Evolutionary conservation across 2,329 filamentous ascomycete genomes (phyloP).

Genomic region (Fusarium papillatum): DNA sequence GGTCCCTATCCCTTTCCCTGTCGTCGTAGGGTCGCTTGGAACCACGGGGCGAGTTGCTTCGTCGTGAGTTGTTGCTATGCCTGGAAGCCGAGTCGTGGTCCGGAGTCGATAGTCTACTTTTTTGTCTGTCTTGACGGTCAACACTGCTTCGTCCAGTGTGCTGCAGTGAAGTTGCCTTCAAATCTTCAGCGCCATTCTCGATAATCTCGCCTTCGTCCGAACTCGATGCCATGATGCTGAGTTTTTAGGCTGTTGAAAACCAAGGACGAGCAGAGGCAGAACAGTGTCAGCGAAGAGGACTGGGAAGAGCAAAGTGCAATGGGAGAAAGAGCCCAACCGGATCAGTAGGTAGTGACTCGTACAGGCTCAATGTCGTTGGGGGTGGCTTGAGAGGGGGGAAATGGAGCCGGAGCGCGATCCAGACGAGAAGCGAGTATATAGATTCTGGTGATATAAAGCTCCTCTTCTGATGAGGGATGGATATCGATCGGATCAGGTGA

Average conservation of each 20-base stretch:
- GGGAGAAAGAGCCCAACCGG: slow-evolving; percentile 58
- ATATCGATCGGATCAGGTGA: slow-evolving; percentile 3
- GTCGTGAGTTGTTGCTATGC: slow-evolving; percentile 57
- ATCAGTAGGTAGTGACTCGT: slow-evolving; percentile 54
- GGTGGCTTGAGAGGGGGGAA: slow-evolving; percentile 19
- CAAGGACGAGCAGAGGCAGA: slow-evolving; percentile 32
- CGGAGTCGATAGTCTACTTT: slow-evolving; percentile 71
- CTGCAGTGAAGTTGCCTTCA: slow-evolving; percentile 91
- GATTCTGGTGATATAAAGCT: not conserved
- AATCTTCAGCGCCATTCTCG: slow-evolving; percentile 74
- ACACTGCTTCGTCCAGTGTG: slow-evolving; percentile 83
- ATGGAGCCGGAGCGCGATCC: slow-evolving; percentile 19
- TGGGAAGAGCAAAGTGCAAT: slow-evolving; percentile 43
- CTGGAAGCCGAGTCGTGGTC: slow-evolving; percentile 62
- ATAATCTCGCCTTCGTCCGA: slow-evolving; percentile 91
- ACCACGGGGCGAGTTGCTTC: slow-evolving; percentile 72
- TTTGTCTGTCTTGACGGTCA: slow-evolving; percentile 93
- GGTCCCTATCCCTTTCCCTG: slow-evolving; percentile 56
- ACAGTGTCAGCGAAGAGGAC: slow-evolving; percentile 54
- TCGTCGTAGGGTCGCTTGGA: slow-evolving; percentile 78
- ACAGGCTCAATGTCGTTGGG: slow-evolving; percentile 47
- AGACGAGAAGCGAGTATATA: slow-evolving; percentile 14
- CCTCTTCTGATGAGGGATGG: not conserved
- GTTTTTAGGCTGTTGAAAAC: slow-evolving; percentile 26
- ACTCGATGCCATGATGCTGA: slow-evolving; percentile 63